These are phyloP conservation scores for Ascochyta fabae DNA, from an alignment of 2,329 filamentous ascomycete species.

Conservation along the genomic window DNA sequence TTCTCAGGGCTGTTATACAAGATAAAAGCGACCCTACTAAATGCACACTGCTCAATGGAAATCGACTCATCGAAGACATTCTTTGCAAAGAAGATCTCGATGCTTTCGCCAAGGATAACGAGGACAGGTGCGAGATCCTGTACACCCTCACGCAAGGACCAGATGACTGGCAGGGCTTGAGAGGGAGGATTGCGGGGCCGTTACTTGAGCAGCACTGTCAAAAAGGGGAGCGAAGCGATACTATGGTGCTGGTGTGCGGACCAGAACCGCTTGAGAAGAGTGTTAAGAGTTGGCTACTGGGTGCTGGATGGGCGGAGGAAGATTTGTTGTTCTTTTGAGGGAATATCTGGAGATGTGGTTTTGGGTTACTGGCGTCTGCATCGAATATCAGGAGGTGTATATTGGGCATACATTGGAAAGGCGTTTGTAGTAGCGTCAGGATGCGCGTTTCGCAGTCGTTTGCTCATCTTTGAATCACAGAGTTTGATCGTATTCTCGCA, in stretches of 20 bases:
- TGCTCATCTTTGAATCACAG: no score
- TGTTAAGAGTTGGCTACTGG: conserved; percentile 62
- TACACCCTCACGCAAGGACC: conserved; percentile 72
- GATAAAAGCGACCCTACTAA: conserved; percentile 68
- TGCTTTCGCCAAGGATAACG: conserved; percentile 60
- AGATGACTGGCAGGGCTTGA: conserved; percentile 70
- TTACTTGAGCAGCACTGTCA: conserved; percentile 66
- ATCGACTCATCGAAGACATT: conserved; percentile 80
- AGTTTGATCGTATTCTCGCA: no score
- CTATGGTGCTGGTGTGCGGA: conserved; percentile 78
- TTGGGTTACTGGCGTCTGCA: no score
- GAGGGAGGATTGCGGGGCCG: conserved; percentile 69
- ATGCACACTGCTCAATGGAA: conserved; percentile 80
- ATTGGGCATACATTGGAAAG: no score
- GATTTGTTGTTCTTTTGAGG: conserved; percentile 76
- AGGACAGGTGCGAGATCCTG: conserved; percentile 66
- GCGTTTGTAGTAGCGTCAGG: no score
- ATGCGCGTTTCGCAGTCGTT: no score
- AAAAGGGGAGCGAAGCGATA: conserved; percentile 55
- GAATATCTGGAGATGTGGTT: not conserved
- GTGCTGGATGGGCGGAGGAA: conserved; percentile 73
- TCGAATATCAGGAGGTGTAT: no score
- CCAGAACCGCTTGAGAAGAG: conserved; percentile 76
- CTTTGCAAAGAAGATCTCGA: conserved; percentile 78
- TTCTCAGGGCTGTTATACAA: conserved; percentile 74